Evolutionary conservation across 2,329 filamentous ascomycete species (phyloP).

Genomic region (Sporothrix brasiliensis): DNA sequence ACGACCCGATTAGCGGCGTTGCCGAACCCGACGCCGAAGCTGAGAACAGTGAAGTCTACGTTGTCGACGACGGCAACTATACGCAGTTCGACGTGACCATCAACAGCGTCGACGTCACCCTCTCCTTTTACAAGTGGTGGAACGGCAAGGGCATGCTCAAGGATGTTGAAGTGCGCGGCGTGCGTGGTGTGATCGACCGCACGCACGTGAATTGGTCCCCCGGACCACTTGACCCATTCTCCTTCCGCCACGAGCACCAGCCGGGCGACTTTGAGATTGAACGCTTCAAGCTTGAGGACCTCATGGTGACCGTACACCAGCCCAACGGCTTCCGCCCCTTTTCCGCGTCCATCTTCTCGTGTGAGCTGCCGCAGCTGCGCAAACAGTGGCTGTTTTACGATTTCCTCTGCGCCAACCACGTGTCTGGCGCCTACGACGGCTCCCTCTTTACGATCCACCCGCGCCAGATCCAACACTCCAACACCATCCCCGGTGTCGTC

Average conservation of each 20-base stretch:
- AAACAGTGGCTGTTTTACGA: slow-evolving; percentile 99
- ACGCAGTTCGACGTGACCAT: slow-evolving; percentile 97
- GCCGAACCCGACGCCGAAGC: neutral
- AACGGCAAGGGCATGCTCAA: slow-evolving; percentile 90
- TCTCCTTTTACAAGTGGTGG: slow-evolving; percentile 99
- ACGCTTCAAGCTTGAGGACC: slow-evolving; percentile 92
- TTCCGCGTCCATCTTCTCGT: slow-evolving; percentile 92
- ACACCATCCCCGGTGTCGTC: slow-evolving; percentile 54
- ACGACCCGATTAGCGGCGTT: slow-evolving; percentile 27
- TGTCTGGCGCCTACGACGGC: slow-evolving; percentile 93
- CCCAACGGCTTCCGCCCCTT: slow-evolving; percentile 91
- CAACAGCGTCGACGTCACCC: slow-evolving; percentile 90
- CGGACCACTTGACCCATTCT: slow-evolving; percentile 75
- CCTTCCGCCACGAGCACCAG: slow-evolving; percentile 82
- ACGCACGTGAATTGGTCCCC: slow-evolving; percentile 75
- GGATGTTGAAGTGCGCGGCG: slow-evolving; percentile 91
- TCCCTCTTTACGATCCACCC: slow-evolving; percentile 97
- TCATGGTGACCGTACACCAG: slow-evolving; percentile 89
- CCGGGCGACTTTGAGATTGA: slow-evolving; percentile 97
- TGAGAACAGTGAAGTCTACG: slow-evolving; percentile 46
- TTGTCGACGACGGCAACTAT: slow-evolving; percentile 85
- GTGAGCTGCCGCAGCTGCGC: slow-evolving; percentile 85
- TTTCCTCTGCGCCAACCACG: slow-evolving; percentile 90
- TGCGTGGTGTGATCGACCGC: slow-evolving; percentile 88
- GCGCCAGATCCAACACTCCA: slow-evolving; percentile 74